phyloP scores from a whole-genome alignment of 2,329 filamentous ascomycete species.

The Penicillium oxalicum region DNA sequence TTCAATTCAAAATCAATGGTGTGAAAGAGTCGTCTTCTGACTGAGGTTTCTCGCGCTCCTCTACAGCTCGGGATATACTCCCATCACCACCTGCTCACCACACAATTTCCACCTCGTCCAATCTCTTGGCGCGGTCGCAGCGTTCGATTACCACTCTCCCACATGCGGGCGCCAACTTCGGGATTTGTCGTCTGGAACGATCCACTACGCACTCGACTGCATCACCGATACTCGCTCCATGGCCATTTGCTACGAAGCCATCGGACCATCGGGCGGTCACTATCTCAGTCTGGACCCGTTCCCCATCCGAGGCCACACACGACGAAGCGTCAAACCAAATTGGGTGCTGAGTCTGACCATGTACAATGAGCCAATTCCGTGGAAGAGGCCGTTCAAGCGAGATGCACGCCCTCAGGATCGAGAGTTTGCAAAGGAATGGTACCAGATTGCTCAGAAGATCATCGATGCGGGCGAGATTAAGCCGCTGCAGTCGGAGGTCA shows the following conservation, averaged over 20 bases:
- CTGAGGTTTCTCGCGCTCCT: neutral
- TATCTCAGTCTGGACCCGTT: no score
- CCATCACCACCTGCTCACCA: constrained; percentile 32
- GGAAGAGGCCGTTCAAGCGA: no score
- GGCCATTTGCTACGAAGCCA: neutral
- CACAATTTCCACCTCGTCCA: constrained; percentile 30
- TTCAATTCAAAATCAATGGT: neutral
- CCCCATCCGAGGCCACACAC: no score
- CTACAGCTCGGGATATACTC: constrained; percentile 17
- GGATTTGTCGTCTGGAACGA: neutral
- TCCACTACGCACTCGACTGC: neutral
- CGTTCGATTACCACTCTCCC: constrained; percentile 29
- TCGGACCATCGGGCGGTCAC: neutral
- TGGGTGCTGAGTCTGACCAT: no score
- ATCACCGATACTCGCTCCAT: neutral
- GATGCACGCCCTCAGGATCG: no score
- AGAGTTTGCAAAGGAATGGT: no score
- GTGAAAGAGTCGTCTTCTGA: no score
- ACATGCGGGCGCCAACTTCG: neutral
- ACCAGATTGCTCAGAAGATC: no score
- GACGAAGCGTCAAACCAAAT: no score
- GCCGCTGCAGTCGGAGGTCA: no score
- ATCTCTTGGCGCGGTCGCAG: constrained; percentile 26
- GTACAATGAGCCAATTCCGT: no score
- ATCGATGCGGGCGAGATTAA: neutral